Conservation (phyloP, 2,329 filamentous ascomycete genomes). For the Colletotrichum lindemuthianum region DNA sequence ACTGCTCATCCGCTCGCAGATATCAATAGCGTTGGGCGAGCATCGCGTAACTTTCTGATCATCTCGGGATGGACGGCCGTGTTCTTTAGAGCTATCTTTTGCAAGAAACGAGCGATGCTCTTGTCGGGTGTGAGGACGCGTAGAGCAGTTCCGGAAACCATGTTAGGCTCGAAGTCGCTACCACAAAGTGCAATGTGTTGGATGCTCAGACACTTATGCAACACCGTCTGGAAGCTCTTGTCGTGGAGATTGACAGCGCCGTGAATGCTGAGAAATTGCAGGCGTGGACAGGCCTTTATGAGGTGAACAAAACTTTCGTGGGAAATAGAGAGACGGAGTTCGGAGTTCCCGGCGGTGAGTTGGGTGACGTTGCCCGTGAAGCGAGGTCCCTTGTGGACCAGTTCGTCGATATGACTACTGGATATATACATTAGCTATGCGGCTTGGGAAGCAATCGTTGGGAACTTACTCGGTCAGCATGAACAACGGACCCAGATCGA, state of each 20-base stretch:
- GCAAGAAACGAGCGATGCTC: not conserved
- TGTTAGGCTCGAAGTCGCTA: constrained; percentile 9
- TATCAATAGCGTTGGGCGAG: not conserved
- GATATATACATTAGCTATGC: not conserved
- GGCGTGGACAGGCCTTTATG: not conserved
- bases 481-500: not conserved
- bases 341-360: constrained; percentile 4
- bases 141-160: not conserved
- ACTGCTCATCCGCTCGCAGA: not conserved
- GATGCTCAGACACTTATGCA: not conserved
- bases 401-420: not conserved
- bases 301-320: not conserved
- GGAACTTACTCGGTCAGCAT: not conserved
- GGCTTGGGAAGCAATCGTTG: not conserved
- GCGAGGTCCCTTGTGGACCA: not conserved
- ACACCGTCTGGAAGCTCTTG: not conserved
- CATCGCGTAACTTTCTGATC: not conserved
- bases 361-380: not conserved
- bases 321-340: not conserved
- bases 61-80: not conserved
- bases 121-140: not conserved
- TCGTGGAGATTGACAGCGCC: not conserved
- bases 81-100: constrained; percentile 2
- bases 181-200: constrained; percentile 1
- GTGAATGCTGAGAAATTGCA: constrained; percentile 7